Conservation (phyloP, 139 green algal genomes). For the Deuterostichococcus epilithicus region DNA sequence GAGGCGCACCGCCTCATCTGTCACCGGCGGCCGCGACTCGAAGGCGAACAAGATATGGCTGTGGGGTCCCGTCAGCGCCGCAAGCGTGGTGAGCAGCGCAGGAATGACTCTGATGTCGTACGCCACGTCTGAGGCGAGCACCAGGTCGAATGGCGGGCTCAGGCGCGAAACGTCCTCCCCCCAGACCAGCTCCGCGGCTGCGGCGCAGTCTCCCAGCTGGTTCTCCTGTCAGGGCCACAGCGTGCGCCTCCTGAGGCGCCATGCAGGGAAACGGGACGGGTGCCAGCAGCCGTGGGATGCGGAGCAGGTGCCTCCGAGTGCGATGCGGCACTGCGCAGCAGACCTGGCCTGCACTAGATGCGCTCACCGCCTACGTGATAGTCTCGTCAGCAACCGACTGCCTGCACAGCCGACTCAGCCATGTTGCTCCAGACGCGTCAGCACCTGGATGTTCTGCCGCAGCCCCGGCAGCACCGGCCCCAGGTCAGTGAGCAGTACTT, state of each 20-base stretch:
- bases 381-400: too few relatives aligned
- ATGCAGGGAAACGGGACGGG: too few relatives aligned
- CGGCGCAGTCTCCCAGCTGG: neutral
- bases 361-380: too few relatives aligned
- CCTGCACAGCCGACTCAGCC: too few relatives aligned
- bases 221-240: conserved; percentile 7
- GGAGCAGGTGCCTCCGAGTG: too few relatives aligned
- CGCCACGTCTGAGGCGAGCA: conserved; percentile 42
- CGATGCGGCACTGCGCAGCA: too few relatives aligned
- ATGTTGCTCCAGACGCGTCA: too few relatives aligned
- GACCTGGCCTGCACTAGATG: too few relatives aligned
- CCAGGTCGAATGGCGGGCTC: conserved; percentile 31
- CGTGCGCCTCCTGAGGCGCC: too few relatives aligned
- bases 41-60: conserved; percentile 16
- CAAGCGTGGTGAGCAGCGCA: conserved; percentile 21
- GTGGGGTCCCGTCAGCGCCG: conserved; percentile 5
- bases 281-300: too few relatives aligned
- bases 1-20: neutral
- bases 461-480: conserved; percentile 21
- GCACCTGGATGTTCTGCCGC: conserved; percentile 29
- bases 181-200: conserved; percentile 23
- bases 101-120: conserved; percentile 23
- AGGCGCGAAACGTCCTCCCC: conserved; percentile 3
- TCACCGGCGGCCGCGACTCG: conserved; percentile 14
- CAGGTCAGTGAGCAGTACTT: conserved; percentile 33